Percentiles rank a stretch among this genome's conserved stretches.
Conservation (phyloP, 2,329 filamentous ascomycete species). For the Exophiala phaeomuriformis region DNA sequence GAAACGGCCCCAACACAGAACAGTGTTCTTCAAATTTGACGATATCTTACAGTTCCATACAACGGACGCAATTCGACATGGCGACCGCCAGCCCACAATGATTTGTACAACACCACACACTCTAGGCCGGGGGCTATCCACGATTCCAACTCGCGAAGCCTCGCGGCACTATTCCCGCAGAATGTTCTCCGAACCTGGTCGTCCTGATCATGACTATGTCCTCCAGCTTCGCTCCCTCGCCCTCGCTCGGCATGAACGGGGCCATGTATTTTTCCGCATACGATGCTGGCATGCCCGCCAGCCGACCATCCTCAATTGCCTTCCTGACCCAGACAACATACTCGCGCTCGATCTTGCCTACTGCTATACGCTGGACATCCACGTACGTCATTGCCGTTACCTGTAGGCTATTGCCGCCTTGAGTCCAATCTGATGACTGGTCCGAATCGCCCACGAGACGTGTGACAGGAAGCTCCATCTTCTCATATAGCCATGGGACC, state of each 20-base stretch:
- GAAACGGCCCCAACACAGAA: too few species aligned
- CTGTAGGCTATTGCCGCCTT: neutral
- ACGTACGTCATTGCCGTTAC: slow-evolving; percentile 9
- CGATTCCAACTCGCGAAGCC: slow-evolving; percentile 9
- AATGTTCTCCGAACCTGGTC: slow-evolving; percentile 3
- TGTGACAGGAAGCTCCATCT: slow-evolving; percentile 28
- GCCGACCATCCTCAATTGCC: slow-evolving; percentile 9
- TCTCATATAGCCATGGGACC: slow-evolving; percentile 10
- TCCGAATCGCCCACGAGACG: neutral
- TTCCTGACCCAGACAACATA: slow-evolving; percentile 16
- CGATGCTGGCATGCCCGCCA: slow-evolving; percentile 10
- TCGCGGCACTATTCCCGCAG: slow-evolving; percentile 2
- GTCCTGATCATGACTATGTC: too few species aligned
- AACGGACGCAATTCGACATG: too few species aligned
- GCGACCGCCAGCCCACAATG: too few species aligned
- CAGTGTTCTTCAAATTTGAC: too few species aligned
- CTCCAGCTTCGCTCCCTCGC: neutral
- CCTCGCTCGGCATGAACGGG: slow-evolving; percentile 7
- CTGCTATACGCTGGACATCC: slow-evolving; percentile 3
- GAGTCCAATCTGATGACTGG: neutral
- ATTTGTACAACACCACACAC: too few species aligned
- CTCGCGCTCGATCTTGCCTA: slow-evolving; percentile 12
- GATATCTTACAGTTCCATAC: too few species aligned
- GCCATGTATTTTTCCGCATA: slow-evolving; percentile 10
- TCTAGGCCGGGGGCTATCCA: neutral